These are phyloP conservation scores for Neurospora sp. DNA, from an alignment of 495 filamentous ascomycete genomes.

Conservation along the genomic window DNA sequence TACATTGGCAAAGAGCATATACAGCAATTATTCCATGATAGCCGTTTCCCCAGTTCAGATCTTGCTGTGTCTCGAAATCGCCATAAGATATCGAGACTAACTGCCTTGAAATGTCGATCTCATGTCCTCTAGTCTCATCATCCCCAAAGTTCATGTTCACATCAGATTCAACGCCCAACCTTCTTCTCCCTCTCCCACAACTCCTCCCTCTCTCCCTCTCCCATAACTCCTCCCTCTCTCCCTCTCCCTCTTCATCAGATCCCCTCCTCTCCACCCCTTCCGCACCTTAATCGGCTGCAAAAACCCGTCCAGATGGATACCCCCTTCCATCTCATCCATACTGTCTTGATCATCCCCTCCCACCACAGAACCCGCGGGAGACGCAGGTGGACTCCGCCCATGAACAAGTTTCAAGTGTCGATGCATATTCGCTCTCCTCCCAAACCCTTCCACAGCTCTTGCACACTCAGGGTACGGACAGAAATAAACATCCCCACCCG, in stretches of 20 bases:
- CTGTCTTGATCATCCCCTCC: constrained; percentile 26
- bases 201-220: neutral
- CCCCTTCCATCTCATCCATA: constrained; percentile 42
- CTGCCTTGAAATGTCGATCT: neutral
- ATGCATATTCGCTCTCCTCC: constrained; percentile 7
- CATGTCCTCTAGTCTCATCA: neutral
- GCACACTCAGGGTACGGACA: constrained; percentile 13
- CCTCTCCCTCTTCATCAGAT: neutral
- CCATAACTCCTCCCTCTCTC: neutral
- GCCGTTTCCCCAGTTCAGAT: neutral
- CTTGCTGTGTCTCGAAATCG: neutral
- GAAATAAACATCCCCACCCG: neutral
- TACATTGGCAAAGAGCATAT: neutral
- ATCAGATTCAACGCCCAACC: neutral
- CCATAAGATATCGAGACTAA: neutral
- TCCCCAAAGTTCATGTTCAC: neutral
- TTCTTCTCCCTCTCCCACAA: neutral
- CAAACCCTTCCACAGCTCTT: constrained; percentile 9
- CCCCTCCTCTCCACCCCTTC: constrained; percentile 22
- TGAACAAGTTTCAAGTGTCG: constrained; percentile 29
- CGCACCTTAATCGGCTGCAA: constrained; percentile 29
- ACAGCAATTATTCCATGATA: neutral
- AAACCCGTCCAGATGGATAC: constrained; percentile 44
- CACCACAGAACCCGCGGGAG: neutral
- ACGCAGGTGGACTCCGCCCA: constrained; percentile 3